Evolutionary conservation across 768 basidiomycete genomes (phyloP), one percentile per base, ranked within the genome.

Genomic region (Mycena vitilis): DNA sequence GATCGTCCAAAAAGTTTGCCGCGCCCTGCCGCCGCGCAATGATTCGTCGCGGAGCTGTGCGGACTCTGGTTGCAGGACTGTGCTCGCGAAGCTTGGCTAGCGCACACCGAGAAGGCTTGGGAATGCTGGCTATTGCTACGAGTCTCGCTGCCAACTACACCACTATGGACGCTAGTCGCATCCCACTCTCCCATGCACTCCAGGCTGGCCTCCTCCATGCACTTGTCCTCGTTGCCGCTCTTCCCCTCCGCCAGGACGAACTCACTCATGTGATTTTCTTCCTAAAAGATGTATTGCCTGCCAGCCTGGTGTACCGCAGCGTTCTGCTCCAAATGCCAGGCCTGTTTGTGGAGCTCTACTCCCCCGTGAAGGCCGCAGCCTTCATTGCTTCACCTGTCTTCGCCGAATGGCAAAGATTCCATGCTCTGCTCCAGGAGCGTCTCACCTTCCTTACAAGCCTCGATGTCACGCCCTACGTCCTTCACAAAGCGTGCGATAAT

Each of bases 291-390:
- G 15, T 40, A 15, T 36, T 61, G 13, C 49, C 60, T 2, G 2
- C n/a, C 3, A 52, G 52, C 47, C 36, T 49, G 45, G 59, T 51
- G 15, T 61, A 61, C 30, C 60, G 60, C 49, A 61, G 60, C 38
- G 52, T 61, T 10, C 38, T 52, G 12, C 16, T 51, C 25, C 25
- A 30, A 7, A 52, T 53, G 49, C 23, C 37, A 1, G 18, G 16
- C 2, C 25, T 40, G 38, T 51, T 62, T 2, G 13, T 42, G 9
- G 49, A 62, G 5, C 51, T 62, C 20, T 38, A 23, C 2, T 16
- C 53, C 1, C 38, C 53, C 37, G 38, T 44, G 16, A 44, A 53
- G 5, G 12, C 49, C 16, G 51, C 52, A 5, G 40, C 51, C 18
- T 62, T 62, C n/a, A 34, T 4, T 16, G 13, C 22, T 4, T 62